Conservation (phyloP, 176 grass and related monocot species). For the Alopecurus myosuroides region DNA sequence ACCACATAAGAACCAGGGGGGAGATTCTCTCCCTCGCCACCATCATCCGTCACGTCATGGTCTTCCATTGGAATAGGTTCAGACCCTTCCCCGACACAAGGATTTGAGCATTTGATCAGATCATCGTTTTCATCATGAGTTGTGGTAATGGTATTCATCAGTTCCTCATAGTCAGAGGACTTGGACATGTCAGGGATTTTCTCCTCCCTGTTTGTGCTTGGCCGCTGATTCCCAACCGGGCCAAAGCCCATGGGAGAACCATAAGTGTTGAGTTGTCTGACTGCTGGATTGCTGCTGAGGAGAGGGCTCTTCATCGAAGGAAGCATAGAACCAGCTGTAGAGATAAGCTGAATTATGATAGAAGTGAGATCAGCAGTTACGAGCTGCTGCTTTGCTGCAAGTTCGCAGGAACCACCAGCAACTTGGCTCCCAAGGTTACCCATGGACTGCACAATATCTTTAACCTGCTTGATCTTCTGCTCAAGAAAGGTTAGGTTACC, state of each 20-base stretch:
- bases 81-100: slow-evolving; percentile 31
- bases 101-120: slow-evolving; percentile 49
- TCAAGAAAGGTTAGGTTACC: slow-evolving; percentile 78
- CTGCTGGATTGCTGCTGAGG: slow-evolving; percentile 56
- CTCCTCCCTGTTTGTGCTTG: slow-evolving; percentile 22
- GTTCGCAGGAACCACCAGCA: slow-evolving; percentile 34
- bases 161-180: slow-evolving; percentile 44
- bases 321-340: slow-evolving; percentile 76
- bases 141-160: slow-evolving; percentile 43
- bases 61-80: slow-evolving; percentile 58
- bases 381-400: slow-evolving; percentile 72
- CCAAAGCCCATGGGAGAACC: slow-evolving; percentile 43
- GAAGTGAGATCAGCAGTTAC: slow-evolving; percentile 76
- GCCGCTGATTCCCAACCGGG: slow-evolving; percentile 32
- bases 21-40: slow-evolving; percentile 75
- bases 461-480: slow-evolving; percentile 88
- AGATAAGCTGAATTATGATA: slow-evolving; percentile 88
- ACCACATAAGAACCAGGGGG: slow-evolving; percentile 81
- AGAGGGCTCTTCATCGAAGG: slow-evolving; percentile 77
- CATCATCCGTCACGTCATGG: slow-evolving; percentile 83
- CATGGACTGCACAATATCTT: slow-evolving; percentile 68
- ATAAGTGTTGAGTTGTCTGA: slow-evolving; percentile 46
- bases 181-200: slow-evolving; percentile 34
- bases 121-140: slow-evolving; percentile 45
- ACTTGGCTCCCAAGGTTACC: slow-evolving; percentile 45